A percentile compares a stretch with the other conserved stretches of the same genome.
Conservation (phyloP, 257 asterid genomes). For the Primulina huaijiensis region DNA sequence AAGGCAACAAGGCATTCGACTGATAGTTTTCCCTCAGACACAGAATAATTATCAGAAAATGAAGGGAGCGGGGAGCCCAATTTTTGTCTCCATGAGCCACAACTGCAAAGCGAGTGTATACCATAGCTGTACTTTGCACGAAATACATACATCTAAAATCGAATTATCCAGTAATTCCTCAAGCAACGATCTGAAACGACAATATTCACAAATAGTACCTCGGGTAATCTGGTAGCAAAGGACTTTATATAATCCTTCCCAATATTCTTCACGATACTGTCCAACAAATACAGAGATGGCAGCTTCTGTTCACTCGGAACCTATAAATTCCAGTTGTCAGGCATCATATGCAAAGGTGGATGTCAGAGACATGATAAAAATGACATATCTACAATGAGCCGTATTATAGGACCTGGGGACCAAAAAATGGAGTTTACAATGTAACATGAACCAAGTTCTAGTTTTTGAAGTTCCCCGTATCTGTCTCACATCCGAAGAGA, state of each 20-base stretch:
- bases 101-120: neutral
- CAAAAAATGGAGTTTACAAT: neutral
- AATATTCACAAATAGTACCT: conserved; percentile 48
- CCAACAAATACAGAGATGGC: conserved; percentile 90
- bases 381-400: conserved; percentile 2
- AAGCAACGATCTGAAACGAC: conserved; percentile 12
- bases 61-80: neutral
- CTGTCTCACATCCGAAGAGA: neutral
- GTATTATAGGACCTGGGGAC: conserved; percentile 9
- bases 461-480: conserved; percentile 1
- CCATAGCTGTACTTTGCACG: conserved; percentile 1
- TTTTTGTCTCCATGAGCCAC: conserved; percentile 17
- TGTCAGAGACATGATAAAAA: conserved; percentile 3
- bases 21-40: neutral
- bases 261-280: conserved; percentile 96
- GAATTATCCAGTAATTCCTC: conserved; percentile 1
- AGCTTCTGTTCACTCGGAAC: conserved; percentile 87
- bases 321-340: conserved; percentile 54
- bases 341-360: conserved; percentile 19
- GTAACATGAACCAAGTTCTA: conserved; percentile 19
- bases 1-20: neutral
- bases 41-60: conserved; percentile 1
- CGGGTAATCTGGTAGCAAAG: conserved; percentile 71
- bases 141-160: neutral
- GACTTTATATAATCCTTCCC: conserved; percentile 87